Conservation (phyloP, 495 filamentous ascomycete genomes). For the Cudoniella acicularis region DNA sequence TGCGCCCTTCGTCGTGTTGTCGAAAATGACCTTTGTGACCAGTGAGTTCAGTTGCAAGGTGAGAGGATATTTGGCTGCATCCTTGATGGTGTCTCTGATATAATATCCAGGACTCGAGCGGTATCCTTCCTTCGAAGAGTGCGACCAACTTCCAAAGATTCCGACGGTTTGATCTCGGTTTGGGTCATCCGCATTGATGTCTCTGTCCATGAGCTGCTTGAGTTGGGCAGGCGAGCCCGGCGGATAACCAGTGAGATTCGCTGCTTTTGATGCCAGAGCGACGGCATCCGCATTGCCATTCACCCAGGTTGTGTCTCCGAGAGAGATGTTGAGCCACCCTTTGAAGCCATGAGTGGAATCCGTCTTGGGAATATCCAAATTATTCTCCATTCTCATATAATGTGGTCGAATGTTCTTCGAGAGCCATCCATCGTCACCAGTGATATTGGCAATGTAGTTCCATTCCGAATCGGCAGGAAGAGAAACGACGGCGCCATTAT, state of each 20-base stretch:
- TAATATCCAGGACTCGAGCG: conserved; percentile 54
- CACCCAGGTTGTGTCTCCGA: background rate
- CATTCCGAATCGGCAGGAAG: conserved; percentile 42
- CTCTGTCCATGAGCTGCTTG: conserved; percentile 38
- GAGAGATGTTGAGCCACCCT: conserved; percentile 39
- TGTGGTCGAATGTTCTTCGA: conserved; percentile 43
- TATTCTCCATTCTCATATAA: conserved; percentile 27
- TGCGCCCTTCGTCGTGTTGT: conserved; percentile 23
- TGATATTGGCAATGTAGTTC: conserved; percentile 37
- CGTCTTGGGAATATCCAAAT: conserved; percentile 22
- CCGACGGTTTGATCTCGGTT: conserved; percentile 37
- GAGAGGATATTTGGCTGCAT: conserved; percentile 48
- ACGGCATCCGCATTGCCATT: background rate
- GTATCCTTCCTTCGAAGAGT: conserved; percentile 19
- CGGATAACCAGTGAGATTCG: background rate
- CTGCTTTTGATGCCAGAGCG: background rate
- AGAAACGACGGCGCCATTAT: conserved; percentile 41
- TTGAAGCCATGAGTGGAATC: conserved; percentile 47
- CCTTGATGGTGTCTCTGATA: conserved; percentile 40
- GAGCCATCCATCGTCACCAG: conserved; percentile 39
- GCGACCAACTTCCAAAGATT: conserved; percentile 44
- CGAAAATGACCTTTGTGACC: conserved; percentile 58
- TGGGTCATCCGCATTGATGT: conserved; percentile 35
- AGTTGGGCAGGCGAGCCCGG: conserved; percentile 14
- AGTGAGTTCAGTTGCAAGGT: conserved; percentile 57